Percentiles rank a stretch among this genome's conserved stretches.
Conservation (phyloP, 106 monocot genomes). For the Dendrobium chrysotoxum region DNA sequence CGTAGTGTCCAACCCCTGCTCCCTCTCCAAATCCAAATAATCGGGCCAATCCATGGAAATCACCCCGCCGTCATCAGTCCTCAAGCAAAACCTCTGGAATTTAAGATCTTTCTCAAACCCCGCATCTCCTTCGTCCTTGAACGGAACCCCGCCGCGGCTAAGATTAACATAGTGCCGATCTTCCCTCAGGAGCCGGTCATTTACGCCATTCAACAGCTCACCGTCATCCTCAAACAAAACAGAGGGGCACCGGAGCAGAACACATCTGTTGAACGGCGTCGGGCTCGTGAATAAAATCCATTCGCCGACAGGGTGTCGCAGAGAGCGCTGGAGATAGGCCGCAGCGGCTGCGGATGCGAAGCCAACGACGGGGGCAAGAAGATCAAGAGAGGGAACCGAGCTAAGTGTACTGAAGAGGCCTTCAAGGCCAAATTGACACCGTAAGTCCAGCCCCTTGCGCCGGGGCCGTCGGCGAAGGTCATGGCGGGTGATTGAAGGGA, state of each 20-base stretch:
- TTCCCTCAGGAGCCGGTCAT: constrained; percentile 35
- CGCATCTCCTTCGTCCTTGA: not conserved
- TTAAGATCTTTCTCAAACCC: constrained; percentile 19
- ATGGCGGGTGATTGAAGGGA: not conserved
- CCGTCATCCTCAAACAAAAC: constrained; percentile 53
- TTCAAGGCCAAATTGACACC: constrained; percentile 19
- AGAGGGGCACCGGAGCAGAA: constrained; percentile 82
- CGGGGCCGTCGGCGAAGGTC: constrained; percentile 17
- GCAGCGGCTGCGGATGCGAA: constrained; percentile 26
- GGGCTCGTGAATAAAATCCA: constrained; percentile 80
- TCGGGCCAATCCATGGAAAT: constrained; percentile 91
- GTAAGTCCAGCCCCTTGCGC: constrained; percentile 6
- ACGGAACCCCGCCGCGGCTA: constrained; percentile 32
- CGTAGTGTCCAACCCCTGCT: constrained; percentile 70
- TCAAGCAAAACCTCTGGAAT: constrained; percentile 72
- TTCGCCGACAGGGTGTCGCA: not conserved
- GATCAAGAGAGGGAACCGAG: constrained; percentile 19
- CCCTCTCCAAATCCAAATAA: constrained; percentile 66
- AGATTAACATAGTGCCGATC: constrained; percentile 53
- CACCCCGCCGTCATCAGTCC: constrained; percentile 84
- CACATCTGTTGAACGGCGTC: constrained; percentile 76
- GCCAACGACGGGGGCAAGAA: constrained; percentile 44
- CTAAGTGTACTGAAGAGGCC: constrained; percentile 25
- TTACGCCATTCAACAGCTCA: constrained; percentile 35
- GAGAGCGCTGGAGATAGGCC: constrained; percentile 14